Conservation (phyloP, 345 rosid genomes). For the Turritis glabra region DNA sequence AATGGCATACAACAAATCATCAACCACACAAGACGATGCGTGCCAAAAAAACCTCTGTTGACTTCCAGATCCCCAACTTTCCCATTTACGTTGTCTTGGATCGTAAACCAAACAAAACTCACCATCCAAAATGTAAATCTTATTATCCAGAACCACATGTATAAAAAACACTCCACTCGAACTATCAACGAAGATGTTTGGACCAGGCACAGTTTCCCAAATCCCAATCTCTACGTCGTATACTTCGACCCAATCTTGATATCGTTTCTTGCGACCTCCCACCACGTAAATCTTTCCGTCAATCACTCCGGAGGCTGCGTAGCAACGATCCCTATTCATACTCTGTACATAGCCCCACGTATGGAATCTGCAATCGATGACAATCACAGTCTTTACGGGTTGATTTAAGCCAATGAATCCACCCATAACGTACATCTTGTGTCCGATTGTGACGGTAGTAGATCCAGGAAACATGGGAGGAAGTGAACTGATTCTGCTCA, state of each 20-base stretch:
- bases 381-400: neutral
- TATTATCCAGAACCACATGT: too few species aligned
- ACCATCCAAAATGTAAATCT: too few species aligned
- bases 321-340: neutral
- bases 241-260: neutral
- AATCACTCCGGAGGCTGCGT: neutral
- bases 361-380: neutral
- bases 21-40: neutral
- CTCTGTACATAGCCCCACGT: neutral
- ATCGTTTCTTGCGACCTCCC: neutral
- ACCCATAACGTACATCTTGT: neutral
- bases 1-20: neutral
- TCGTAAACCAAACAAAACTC: too few species aligned
- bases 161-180: too few species aligned
- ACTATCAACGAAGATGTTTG: too few species aligned
- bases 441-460: conserved; percentile 2
- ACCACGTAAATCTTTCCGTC: conserved; percentile 11
- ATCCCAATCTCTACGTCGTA: neutral
- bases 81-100: too few species aligned
- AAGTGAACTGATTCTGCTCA: neutral
- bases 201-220: neutral
- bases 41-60: neutral
- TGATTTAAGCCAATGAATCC: neutral
- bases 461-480: neutral
- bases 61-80: neutral